phyloP scores from a whole-genome alignment of 495 filamentous ascomycete species.

The Talaromyces trachyspermus region DNA sequence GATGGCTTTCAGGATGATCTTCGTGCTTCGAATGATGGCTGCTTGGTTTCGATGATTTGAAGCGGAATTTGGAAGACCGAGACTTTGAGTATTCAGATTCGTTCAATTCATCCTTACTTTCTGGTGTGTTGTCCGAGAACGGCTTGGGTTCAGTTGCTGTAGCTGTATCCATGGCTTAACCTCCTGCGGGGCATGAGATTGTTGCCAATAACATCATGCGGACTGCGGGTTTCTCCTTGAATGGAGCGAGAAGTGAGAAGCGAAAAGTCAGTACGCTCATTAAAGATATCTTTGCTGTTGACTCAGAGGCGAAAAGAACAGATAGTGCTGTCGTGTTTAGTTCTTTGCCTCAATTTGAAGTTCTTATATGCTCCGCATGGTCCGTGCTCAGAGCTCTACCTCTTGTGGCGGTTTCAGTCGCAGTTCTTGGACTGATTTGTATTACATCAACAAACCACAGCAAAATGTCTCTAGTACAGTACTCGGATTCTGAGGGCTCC shows the following conservation, averaged over 20 bases:
- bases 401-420: neutral
- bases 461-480: slow-evolving; percentile 68
- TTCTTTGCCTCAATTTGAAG: too few relatives aligned
- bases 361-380: slow-evolving; percentile 5
- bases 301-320: neutral
- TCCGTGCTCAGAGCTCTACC: neutral
- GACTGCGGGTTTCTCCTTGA: neutral
- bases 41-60: slow-evolving; percentile 40
- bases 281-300: too few relatives aligned
- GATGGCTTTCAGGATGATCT: slow-evolving; percentile 5
- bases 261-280: too few relatives aligned
- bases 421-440: too few relatives aligned
- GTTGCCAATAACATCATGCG: slow-evolving; percentile 2
- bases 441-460: slow-evolving; percentile 8
- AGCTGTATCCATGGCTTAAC: slow-evolving; percentile 1
- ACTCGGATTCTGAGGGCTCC: slow-evolving; percentile 78
- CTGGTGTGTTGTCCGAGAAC: neutral
- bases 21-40: slow-evolving; percentile 11
- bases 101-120: neutral
- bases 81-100: slow-evolving; percentile 12
- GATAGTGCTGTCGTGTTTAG: neutral
- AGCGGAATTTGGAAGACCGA: slow-evolving; percentile 47
- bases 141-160: neutral
- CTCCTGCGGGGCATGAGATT: neutral
- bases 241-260: neutral